phyloP scores from a whole-genome alignment of 768 basidiomycete species.

The Leucosporidium creatinivorum region DNA sequence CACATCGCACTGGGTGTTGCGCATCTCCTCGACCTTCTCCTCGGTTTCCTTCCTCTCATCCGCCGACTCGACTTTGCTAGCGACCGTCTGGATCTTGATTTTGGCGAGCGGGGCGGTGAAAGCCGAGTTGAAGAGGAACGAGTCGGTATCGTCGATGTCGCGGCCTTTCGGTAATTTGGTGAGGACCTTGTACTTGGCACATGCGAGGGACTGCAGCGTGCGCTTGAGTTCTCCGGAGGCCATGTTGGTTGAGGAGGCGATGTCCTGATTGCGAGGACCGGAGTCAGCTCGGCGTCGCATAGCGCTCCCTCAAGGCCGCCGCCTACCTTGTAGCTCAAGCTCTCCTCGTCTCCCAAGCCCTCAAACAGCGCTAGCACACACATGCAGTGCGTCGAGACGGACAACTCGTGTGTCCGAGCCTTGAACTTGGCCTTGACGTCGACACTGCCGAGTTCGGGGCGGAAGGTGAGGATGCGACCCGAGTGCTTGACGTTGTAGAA shows the following conservation, averaged over 20 bases:
- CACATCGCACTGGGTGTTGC: conserved; percentile 83
- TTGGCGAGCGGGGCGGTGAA: conserved; percentile 76
- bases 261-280: conserved; percentile 54
- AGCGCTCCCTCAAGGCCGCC: conserved; percentile 52
- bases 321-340: conserved; percentile 67
- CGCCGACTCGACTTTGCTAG: conserved; percentile 73
- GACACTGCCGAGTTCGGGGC: conserved; percentile 77
- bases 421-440: conserved; percentile 82
- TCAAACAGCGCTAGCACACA: conserved; percentile 85
- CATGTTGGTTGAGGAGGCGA: conserved; percentile 66
- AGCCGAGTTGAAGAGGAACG: conserved; percentile 78
- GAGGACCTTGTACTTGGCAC: conserved; percentile 84
- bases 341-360: conserved; percentile 57
- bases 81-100: conserved; percentile 87
- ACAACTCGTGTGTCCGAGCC: conserved; percentile 71
- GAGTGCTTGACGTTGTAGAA: conserved; percentile 86
- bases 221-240: conserved; percentile 72
- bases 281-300: not conserved
- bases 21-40: conserved; percentile 82
- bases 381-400: conserved; percentile 80
- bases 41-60: conserved; percentile 87
- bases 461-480: conserved; percentile 86
- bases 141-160: conserved; percentile 66
- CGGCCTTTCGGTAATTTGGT: conserved; percentile 84
- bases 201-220: conserved; percentile 91